phyloP scores from a whole-genome alignment of 2,329 filamentous ascomycete genomes.

The Dactylonectria macrodidyma region DNA sequence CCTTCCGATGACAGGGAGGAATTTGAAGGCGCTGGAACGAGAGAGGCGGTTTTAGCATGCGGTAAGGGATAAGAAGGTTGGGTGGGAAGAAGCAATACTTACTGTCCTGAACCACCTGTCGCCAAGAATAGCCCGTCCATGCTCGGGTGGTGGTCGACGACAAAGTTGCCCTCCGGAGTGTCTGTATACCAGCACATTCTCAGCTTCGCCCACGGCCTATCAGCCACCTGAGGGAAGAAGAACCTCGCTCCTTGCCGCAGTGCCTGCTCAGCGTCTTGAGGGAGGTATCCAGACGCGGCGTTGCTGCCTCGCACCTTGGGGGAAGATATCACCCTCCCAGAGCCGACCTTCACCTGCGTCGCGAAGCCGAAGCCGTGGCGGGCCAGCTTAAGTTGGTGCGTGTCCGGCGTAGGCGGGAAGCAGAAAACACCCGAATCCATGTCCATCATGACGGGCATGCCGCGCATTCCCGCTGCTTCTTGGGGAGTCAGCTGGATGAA shows the following conservation, averaged over 20 bases:
- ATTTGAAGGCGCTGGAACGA: constrained; percentile 34
- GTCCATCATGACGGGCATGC: constrained; percentile 72
- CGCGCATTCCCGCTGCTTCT: constrained; percentile 67
- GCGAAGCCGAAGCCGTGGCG: constrained; percentile 71
- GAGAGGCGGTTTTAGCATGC: not conserved
- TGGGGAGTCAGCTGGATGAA: constrained; percentile 73
- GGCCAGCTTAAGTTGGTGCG: constrained; percentile 69
- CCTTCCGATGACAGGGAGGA: constrained; percentile 35
- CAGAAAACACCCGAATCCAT: constrained; percentile 66
- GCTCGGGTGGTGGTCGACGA: constrained; percentile 32
- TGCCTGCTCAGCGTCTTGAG: constrained; percentile 65
- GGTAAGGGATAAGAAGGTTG: not conserved
- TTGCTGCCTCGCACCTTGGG: constrained; percentile 52
- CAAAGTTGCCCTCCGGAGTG: constrained; percentile 34
- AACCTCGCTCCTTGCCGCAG: constrained; percentile 64
- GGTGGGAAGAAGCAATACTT: not conserved
- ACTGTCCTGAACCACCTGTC: constrained; percentile 36
- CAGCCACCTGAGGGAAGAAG: constrained; percentile 65
- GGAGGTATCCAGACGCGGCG: constrained; percentile 58
- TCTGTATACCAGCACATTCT: constrained; percentile 38
- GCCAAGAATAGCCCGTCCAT: constrained; percentile 30
- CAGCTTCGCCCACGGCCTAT: constrained; percentile 20
- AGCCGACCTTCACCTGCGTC: constrained; percentile 38
- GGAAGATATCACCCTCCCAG: constrained; percentile 42
- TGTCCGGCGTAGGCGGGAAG: constrained; percentile 64